Base-by-base conservation (phyloP, 345 rosid species). In the Lepidium sativum region DNA sequence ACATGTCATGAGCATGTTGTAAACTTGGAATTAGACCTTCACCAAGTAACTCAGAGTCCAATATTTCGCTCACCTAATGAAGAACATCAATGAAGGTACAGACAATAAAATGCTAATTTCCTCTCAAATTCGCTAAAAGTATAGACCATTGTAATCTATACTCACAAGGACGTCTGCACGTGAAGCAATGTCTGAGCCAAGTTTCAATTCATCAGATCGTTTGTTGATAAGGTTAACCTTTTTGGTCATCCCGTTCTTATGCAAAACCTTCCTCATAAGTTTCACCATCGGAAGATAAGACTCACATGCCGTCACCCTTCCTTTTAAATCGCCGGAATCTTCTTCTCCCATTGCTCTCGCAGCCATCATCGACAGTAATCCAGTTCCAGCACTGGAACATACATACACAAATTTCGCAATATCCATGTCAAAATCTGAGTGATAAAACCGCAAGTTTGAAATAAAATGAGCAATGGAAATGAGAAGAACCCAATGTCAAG, bases 231-330 rank as follows among this genome's bases (percentile, higher is more conserved):
- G 62, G 38, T 71, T 75, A 42, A 86, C 63, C 17, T 64, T 45
- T 75, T 77, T 90, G 21, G 81, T 80, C 88, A 85, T 78, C 5
- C 84, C 87, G 69, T 90, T 90, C 33, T 72, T 37, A 45, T 78
- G 92, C 75, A 90, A 17, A 54, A 90, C 92, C 81, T 86, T 88
- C 69, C 88, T 67, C 97, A 86, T 87, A 77, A 90, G 68, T 71
- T 94, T 94, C 54, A 82, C 87, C 99, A 94, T 86, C 4, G 97
- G 97, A 68, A 94, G 95, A 60, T 94, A 90, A 17, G 97, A 90
- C 68, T 94, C 99, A 21, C 87, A 90, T 2, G 99, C 90, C 40
- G 96, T 90, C 31, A 89, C 96, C 51, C 4, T 66, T 37, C 84
- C 86, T 21, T 71, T 61, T 9, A 65, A 27, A 20, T 43, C 61